Evolutionary conservation across 495 filamentous ascomycete species (phyloP).

Genomic region (Penicillium ucsense): DNA sequence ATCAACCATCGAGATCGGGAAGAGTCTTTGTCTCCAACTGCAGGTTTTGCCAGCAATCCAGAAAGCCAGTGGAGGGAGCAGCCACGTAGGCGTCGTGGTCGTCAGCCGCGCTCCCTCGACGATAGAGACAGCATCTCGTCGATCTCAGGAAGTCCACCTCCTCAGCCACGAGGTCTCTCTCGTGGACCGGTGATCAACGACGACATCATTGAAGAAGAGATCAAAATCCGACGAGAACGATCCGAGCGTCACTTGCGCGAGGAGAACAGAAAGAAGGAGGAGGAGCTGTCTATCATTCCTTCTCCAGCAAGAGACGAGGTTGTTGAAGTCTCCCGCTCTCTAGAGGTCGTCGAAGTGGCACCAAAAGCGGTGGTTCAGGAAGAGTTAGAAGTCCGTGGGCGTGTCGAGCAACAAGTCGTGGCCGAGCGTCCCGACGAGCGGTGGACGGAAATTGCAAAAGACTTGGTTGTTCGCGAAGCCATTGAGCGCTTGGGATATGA

Average conservation of each 20-base stretch:
- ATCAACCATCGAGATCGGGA: conserved; percentile 5
- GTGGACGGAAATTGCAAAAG: conserved; percentile 97
- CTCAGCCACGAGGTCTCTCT: background rate
- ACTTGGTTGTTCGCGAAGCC: conserved; percentile 78
- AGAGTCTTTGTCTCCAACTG: conserved; percentile 14
- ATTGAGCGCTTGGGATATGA: conserved; percentile 78
- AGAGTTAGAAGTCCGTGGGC: conserved; percentile 17
- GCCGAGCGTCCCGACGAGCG: conserved; percentile 50
- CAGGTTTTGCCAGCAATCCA: conserved; percentile 7
- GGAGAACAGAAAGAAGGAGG: background rate
- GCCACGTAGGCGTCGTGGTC: background rate
- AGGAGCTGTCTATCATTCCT: conserved; percentile 17
- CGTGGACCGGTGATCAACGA: background rate
- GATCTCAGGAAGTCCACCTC: background rate
- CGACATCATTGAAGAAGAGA: conserved; percentile 8
- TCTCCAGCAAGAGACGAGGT: conserved; percentile 7
- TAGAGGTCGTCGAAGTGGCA: conserved; percentile 15
- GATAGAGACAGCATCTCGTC: conserved; percentile 2
- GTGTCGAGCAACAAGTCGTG: conserved; percentile 32
- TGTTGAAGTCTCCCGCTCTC: conserved; percentile 13
- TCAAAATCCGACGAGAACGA: conserved; percentile 21
- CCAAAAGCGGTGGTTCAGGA: conserved; percentile 13
- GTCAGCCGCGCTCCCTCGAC: background rate
- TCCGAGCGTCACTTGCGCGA: background rate
- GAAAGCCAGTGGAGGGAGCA: conserved; percentile 9